Conservation (phyloP, 192 early-diverging fungal genomes). For the Gryganskiella cystojenkinii region DNA sequence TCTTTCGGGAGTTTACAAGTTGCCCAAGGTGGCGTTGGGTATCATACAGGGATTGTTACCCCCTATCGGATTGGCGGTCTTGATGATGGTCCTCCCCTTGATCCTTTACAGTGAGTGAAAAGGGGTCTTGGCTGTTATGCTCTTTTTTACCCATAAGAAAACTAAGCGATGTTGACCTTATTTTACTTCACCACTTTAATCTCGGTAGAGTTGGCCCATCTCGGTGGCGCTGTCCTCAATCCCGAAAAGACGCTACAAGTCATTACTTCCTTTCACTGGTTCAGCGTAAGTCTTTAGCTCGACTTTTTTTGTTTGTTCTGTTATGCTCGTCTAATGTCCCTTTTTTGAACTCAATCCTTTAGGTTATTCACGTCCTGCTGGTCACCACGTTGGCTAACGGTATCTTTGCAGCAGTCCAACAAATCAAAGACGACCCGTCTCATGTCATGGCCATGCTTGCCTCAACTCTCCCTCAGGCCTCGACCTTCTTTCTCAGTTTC, state of each 20-base stretch:
- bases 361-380: constrained; percentile 80
- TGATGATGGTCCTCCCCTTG: constrained; percentile 75
- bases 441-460: constrained; percentile 63
- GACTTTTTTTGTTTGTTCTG: constrained; percentile 14
- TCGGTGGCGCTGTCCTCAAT: constrained; percentile 23
- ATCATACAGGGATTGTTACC: constrained; percentile 82
- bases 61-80: constrained; percentile 71
- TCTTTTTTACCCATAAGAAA: neutral
- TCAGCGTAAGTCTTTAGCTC: constrained; percentile 75
- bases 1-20: constrained; percentile 50
- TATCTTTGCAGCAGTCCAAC: constrained; percentile 60
- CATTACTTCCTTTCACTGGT: constrained; percentile 42
- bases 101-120: constrained; percentile 65
- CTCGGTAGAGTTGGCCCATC: constrained; percentile 56
- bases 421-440: constrained; percentile 66
- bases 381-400: constrained; percentile 79
- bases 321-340: neutral
- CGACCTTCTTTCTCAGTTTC: constrained; percentile 87
- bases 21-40: constrained; percentile 56
- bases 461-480: constrained; percentile 73
- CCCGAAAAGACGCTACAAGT: constrained; percentile 24
- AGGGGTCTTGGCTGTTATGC: neutral
- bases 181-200: neutral
- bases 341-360: neutral
- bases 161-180: neutral